Conservation (phyloP, 148 eudicot genomes). For the Silene conica region DNA sequence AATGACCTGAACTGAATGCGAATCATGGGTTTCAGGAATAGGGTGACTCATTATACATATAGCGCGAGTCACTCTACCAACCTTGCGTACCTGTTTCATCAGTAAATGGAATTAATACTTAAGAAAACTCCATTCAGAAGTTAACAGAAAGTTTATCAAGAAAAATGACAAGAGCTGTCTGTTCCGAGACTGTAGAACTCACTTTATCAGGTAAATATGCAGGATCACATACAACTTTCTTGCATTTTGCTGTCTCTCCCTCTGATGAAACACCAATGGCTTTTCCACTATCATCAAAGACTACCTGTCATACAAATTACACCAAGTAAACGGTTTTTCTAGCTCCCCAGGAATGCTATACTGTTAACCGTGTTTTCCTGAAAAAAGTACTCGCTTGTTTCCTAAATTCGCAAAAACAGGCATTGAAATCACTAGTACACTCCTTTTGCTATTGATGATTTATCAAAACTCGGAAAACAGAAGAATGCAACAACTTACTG, state of each 20-base stretch:
- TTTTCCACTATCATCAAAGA: constrained; percentile 64
- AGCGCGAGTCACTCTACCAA: constrained; percentile 92
- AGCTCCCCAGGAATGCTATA: too few species aligned
- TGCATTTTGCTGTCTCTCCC: constrained; percentile 97
- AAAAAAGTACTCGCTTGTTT: neutral
- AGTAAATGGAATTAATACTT: too few species aligned
- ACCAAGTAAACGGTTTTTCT: neutral
- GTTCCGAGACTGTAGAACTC: neutral
- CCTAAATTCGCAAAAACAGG: neutral
- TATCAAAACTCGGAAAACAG: neutral
- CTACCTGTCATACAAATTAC: constrained; percentile 48
- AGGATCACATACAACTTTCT: constrained; percentile 94
- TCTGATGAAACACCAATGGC: constrained; percentile 85
- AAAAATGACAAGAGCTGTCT: neutral
- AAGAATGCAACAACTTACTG: constrained; percentile 32
- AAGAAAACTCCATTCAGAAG: neutral
- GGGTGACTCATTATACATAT: constrained; percentile 96
- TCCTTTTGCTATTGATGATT: too few species aligned
- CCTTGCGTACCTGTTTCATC: constrained; percentile 60
- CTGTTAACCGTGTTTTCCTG: too few species aligned
- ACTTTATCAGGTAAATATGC: constrained; percentile 90
- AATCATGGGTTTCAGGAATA: constrained; percentile 74
- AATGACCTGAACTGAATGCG: constrained; percentile 92
- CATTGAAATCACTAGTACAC: too few species aligned
- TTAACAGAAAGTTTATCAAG: neutral